Percentiles rank a stretch among this genome's conserved stretches.
Conservation (phyloP, 1,139 yeast genomes). For the Geotrichum bryndzae region DNA sequence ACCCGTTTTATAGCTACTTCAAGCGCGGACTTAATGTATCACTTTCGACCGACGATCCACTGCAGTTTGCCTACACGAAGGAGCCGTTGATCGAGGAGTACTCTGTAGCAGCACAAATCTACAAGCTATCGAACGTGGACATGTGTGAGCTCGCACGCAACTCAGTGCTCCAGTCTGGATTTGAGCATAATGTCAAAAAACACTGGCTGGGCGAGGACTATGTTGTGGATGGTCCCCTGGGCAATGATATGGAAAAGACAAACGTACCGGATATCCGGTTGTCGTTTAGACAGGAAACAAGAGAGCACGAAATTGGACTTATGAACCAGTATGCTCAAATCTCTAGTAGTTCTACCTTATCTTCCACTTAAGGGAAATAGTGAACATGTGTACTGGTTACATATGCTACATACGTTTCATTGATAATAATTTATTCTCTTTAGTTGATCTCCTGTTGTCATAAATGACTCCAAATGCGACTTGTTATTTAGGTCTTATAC, state of each 20-base stretch:
- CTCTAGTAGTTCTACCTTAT: neutral
- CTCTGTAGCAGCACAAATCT: constrained; percentile 95
- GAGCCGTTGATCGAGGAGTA: constrained; percentile 96
- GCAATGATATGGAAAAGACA: constrained; percentile 87
- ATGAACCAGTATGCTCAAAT: constrained; percentile 50
- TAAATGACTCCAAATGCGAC: no score
- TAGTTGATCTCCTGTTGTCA: no score
- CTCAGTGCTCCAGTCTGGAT: constrained; percentile 88
- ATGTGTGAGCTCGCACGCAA: constrained; percentile 87
- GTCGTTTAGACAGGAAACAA: constrained; percentile 74
- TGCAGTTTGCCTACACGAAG: constrained; percentile 92
- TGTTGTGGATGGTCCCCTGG: constrained; percentile 55
- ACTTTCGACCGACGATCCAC: constrained; percentile 85
- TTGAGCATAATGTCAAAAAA: constrained; percentile 73
- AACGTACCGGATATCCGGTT: constrained; percentile 89
- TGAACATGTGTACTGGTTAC: no score
- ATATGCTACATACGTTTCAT: no score
- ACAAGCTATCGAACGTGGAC: constrained; percentile 87
- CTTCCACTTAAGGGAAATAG: no score
- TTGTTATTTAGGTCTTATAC: neutral
- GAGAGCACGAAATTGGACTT: constrained; percentile 66
- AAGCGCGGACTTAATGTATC: constrained; percentile 91
- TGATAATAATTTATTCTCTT: no score
- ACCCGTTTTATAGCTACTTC: constrained; percentile 85
- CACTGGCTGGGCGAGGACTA: constrained; percentile 89